These are phyloP conservation scores for Neurospora discreta DNA, from an alignment of 495 filamentous ascomycete species.

Conservation along the genomic window DNA sequence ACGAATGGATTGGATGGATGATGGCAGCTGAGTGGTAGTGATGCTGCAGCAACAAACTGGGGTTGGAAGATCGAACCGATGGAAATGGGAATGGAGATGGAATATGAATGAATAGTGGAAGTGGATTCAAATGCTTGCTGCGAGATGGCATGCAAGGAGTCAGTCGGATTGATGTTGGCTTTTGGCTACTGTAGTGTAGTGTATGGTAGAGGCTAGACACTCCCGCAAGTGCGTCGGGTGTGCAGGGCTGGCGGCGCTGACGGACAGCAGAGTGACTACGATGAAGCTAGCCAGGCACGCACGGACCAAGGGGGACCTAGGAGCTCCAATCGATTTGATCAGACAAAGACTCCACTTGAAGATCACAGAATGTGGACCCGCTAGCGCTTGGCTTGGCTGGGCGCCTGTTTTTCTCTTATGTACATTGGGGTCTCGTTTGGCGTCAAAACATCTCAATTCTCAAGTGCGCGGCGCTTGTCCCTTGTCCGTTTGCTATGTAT, in stretches of 20 bases:
- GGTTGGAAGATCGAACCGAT: too few species aligned
- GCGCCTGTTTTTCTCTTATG: background rate
- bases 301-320: background rate
- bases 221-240: background rate
- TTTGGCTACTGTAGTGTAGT: too few species aligned
- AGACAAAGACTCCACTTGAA: background rate
- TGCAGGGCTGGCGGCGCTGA: background rate
- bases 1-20: background rate
- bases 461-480: background rate
- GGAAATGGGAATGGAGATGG: background rate
- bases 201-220: background rate
- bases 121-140: background rate
- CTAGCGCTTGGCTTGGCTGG: background rate
- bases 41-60: background rate
- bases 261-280: background rate
- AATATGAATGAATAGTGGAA: background rate
- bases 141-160: background rate
- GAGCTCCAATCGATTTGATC: background rate
- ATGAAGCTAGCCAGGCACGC: background rate
- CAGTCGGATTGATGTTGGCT: background rate
- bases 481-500: background rate
- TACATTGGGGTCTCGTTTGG: background rate
- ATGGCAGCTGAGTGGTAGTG: background rate
- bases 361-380: background rate
- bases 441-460: background rate